Conservation (phyloP, 148 eudicot species). For the Polygonum maritimum region DNA sequence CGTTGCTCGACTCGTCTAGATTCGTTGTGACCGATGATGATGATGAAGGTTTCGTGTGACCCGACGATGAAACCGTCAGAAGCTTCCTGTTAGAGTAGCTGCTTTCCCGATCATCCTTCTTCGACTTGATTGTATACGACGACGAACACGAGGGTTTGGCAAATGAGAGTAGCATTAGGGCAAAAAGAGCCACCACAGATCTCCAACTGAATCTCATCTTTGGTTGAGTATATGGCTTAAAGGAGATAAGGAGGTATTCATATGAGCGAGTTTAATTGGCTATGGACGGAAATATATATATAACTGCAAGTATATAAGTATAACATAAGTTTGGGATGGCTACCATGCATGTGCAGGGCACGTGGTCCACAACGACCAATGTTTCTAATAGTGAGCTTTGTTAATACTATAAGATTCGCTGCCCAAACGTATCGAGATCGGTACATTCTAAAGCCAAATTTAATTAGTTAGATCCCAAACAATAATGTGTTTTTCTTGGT, state of each 20-base stretch:
- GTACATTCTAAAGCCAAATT: too few species aligned
- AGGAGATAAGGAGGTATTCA: background rate
- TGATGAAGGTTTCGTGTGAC: background rate
- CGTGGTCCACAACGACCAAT: background rate
- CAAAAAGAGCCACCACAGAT: background rate
- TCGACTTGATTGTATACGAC: background rate
- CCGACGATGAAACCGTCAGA: background rate
- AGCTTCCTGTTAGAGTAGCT: background rate
- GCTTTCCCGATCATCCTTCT: background rate
- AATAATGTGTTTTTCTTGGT: too few species aligned
- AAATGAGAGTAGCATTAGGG: background rate
- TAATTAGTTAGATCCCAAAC: too few species aligned
- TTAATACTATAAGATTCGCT: background rate
- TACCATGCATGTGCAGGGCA: background rate
- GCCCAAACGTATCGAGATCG: too few species aligned
- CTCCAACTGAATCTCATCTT: background rate
- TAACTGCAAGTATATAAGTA: too few species aligned
- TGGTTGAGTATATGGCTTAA: background rate
- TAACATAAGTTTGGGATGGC: background rate
- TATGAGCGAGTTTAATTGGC: background rate
- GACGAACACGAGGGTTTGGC: background rate
- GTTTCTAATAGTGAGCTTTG: background rate
- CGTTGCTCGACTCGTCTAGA: background rate
- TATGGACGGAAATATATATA: background rate
- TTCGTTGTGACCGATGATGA: background rate